Percentiles rank a stretch among this genome's conserved stretches.
phyloP scores from a whole-genome alignment of 306 rosid genomes.

The Rosa rugosa region DNA sequence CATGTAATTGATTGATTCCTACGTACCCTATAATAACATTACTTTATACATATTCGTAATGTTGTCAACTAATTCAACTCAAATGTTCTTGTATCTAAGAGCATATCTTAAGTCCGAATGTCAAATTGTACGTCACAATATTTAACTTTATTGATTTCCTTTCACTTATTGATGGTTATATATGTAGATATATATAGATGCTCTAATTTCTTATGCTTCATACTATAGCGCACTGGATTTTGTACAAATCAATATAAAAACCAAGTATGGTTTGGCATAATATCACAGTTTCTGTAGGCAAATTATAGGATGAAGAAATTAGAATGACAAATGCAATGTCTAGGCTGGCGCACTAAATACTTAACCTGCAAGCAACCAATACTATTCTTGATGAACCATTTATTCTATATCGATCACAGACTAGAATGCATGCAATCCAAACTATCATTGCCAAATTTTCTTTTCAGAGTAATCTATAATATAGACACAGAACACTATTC shows the following conservation, averaged over 20 bases:
- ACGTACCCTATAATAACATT: neutral
- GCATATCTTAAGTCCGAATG: conserved; percentile 2
- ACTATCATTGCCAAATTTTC: neutral
- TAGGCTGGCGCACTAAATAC: conserved; percentile 13
- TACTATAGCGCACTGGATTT: neutral
- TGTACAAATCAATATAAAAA: neutral
- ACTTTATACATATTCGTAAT: neutral
- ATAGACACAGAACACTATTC: neutral
- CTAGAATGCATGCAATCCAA: neutral
- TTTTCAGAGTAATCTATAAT: neutral
- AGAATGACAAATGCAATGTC: neutral
- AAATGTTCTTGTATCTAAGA: neutral
- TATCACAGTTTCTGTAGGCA: neutral
- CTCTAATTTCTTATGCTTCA: neutral
- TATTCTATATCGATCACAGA: neutral
- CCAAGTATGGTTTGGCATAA: neutral
- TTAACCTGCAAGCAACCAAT: conserved; percentile 12
- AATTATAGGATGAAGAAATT: neutral
- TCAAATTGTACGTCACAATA: neutral
- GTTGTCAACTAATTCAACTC: neutral
- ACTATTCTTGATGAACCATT: neutral
- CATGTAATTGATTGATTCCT: neutral
- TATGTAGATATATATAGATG: neutral
- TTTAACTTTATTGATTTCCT: neutral
- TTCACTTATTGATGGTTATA: neutral